Evolutionary conservation across 495 filamentous ascomycete genomes (phyloP).

Genomic region (Penicilliopsis zonata): DNA sequence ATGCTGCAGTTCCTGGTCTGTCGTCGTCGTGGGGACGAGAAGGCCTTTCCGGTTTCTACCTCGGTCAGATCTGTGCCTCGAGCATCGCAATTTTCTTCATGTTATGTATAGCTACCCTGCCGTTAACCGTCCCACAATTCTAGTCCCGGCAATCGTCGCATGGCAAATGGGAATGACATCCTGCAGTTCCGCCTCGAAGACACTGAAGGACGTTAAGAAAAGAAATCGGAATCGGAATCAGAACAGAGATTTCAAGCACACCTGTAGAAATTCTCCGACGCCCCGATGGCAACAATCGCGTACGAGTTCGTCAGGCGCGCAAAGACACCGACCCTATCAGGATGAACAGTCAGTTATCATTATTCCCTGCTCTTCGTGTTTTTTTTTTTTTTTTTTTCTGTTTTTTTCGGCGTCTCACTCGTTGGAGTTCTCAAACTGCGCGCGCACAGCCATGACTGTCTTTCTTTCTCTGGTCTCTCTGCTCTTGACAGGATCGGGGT

Average conservation of each 20-base stretch:
- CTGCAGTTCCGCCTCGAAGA: conserved; percentile 95
- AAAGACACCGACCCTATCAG: conserved; percentile 82
- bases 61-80: neutral
- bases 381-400: conserved; percentile 1
- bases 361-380: too few relatives aligned
- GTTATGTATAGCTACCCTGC: conserved; percentile 81
- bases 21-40: conserved; percentile 88
- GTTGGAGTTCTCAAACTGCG: conserved; percentile 97
- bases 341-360: conserved; percentile 2
- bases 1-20: conserved; percentile 96
- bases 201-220: conserved; percentile 19
- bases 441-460: conserved; percentile 61
- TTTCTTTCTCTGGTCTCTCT: neutral
- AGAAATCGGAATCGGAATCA: neutral
- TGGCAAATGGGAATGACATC: conserved; percentile 97
- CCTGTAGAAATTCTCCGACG: conserved; percentile 97
- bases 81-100: conserved; percentile 1
- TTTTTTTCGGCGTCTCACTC: conserved; percentile 66
- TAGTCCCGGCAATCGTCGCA: conserved; percentile 91
- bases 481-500: neutral
- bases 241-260: conserved; percentile 11
- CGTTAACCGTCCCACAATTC: conserved; percentile 90
- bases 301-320: conserved; percentile 93
- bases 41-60: conserved; percentile 87
- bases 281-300: conserved; percentile 82